These are phyloP conservation scores for Porogramme epimiltina DNA, from an alignment of 1,284 basidiomycete genomes.

Conservation along the genomic window DNA sequence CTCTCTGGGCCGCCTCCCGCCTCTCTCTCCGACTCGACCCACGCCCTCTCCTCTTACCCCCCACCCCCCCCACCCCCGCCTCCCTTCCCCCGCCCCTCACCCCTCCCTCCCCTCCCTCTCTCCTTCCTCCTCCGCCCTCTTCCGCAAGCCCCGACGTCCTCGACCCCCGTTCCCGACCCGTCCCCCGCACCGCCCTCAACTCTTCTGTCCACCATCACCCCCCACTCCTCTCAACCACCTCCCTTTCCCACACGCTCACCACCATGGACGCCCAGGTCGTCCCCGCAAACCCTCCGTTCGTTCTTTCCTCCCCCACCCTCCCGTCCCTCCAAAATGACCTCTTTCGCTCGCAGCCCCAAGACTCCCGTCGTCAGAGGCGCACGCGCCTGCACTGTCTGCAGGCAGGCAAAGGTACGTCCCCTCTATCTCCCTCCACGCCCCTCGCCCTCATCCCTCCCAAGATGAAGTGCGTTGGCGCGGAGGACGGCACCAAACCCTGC, in stretches of 20 bases:
- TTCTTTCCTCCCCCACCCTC: neutral
- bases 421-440: slow-evolving; percentile 1
- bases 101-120: slow-evolving; percentile 2
- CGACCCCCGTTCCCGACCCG: neutral
- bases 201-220: slow-evolving; percentile 2
- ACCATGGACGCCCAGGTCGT: slow-evolving; percentile 19
- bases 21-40: no score
- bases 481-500: slow-evolving; percentile 80
- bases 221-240: slow-evolving; percentile 18
- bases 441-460: slow-evolving; percentile 32
- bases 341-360: slow-evolving; percentile 39
- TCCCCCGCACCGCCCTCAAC: slow-evolving; percentile 2
- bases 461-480: slow-evolving; percentile 89
- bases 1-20: slow-evolving; percentile 2
- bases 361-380: slow-evolving; percentile 70
- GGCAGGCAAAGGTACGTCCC: slow-evolving; percentile 69
- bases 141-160: slow-evolving; percentile 1
- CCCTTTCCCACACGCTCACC: neutral
- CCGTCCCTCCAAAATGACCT: neutral
- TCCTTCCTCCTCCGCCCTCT: neutral
- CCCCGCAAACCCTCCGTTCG: slow-evolving; percentile 14
- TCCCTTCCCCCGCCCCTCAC: slow-evolving; percentile 31
- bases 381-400: slow-evolving; percentile 79
- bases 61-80: slow-evolving; percentile 12
- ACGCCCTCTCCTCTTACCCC: slow-evolving; percentile 13